These are phyloP conservation scores for Kwoniella dendrophila DNA, from an alignment of 768 basidiomycete genomes.

Conservation along the genomic window DNA sequence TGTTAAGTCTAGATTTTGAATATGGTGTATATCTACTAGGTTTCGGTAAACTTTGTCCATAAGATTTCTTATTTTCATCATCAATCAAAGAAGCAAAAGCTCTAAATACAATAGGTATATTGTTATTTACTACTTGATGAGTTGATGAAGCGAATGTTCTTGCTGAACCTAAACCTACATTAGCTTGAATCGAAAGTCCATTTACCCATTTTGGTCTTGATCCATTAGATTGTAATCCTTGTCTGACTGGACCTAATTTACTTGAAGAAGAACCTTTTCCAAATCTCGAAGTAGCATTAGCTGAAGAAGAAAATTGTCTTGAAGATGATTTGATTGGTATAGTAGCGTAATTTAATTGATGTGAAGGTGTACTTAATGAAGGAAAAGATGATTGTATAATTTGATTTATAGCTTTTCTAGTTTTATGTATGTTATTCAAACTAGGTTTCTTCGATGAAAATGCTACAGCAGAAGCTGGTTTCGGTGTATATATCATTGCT, in stretches of 20 bases:
- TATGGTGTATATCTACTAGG: slow-evolving; percentile 33
- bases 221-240: slow-evolving; percentile 11
- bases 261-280: not conserved
- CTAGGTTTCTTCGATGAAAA: not conserved
- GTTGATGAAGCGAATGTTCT: slow-evolving; percentile 36
- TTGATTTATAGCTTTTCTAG: slow-evolving; percentile 11
- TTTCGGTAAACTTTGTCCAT: slow-evolving; percentile 18
- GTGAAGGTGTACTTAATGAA: slow-evolving; percentile 10
- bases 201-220: slow-evolving; percentile 14
- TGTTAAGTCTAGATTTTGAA: slow-evolving; percentile 6
- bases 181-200: slow-evolving; percentile 27
- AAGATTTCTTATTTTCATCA: slow-evolving; percentile 22
- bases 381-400: slow-evolving; percentile 17
- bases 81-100: slow-evolving; percentile 33
- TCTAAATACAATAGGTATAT: slow-evolving; percentile 38
- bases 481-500: slow-evolving; percentile 30
- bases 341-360: slow-evolving; percentile 19
- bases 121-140: slow-evolving; percentile 7
- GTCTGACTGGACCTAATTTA: slow-evolving; percentile 20
- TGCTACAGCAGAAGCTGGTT: slow-evolving; percentile 5
- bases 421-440: slow-evolving; percentile 18
- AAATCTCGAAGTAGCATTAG: not conserved
- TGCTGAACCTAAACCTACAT: slow-evolving; percentile 40
- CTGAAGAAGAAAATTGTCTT: not conserved
- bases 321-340: slow-evolving; percentile 4